These are phyloP conservation scores for Mycocentrospora acerina DNA, from an alignment of 2,329 filamentous ascomycete species.

Conservation along the genomic window DNA sequence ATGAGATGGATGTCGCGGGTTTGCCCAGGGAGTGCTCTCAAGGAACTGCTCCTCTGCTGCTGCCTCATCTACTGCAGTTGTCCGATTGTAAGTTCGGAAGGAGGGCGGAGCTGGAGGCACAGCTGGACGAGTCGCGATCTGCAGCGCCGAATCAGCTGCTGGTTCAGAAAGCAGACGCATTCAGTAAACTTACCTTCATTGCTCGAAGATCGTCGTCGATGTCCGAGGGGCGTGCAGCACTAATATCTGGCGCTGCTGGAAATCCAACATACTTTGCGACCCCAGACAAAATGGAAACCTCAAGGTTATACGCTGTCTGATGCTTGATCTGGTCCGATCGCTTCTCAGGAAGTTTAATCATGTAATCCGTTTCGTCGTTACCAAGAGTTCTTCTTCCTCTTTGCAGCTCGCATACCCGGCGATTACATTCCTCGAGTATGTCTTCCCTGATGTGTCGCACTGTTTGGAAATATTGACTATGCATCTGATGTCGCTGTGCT, in stretches of 20 bases:
- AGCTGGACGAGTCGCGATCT: slow-evolving; percentile 38
- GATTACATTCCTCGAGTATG: slow-evolving; percentile 76
- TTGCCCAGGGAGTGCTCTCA: slow-evolving; percentile 89
- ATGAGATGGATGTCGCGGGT: slow-evolving; percentile 64
- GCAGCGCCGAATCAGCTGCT: slow-evolving; percentile 25
- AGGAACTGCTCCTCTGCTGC: slow-evolving; percentile 82
- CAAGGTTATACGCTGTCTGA: slow-evolving; percentile 89
- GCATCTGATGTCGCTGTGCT: slow-evolving; percentile 80
- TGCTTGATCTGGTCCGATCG: slow-evolving; percentile 77
- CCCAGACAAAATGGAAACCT: slow-evolving; percentile 87
- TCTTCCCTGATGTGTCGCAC: slow-evolving; percentile 80
- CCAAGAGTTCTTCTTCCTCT: slow-evolving; percentile 78
- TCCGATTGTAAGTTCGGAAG: slow-evolving; percentile 37
- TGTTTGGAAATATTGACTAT: slow-evolving; percentile 87
- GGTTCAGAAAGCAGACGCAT: slow-evolving; percentile 9
- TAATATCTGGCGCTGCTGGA: slow-evolving; percentile 86
- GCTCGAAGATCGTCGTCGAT: slow-evolving; percentile 84
- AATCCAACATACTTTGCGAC: slow-evolving; percentile 96
- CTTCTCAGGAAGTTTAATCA: slow-evolving; percentile 76
- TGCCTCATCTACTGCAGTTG: slow-evolving; percentile 51
- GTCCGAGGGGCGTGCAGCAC: slow-evolving; percentile 69
- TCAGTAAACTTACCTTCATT: slow-evolving; percentile 72
- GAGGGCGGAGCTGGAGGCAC: slow-evolving; percentile 29
- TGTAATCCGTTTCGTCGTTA: slow-evolving; percentile 78
- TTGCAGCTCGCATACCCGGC: slow-evolving; percentile 91